Conservation (phyloP, 352 stramenopile species). For the Salisapilia sapeloensis region DNA sequence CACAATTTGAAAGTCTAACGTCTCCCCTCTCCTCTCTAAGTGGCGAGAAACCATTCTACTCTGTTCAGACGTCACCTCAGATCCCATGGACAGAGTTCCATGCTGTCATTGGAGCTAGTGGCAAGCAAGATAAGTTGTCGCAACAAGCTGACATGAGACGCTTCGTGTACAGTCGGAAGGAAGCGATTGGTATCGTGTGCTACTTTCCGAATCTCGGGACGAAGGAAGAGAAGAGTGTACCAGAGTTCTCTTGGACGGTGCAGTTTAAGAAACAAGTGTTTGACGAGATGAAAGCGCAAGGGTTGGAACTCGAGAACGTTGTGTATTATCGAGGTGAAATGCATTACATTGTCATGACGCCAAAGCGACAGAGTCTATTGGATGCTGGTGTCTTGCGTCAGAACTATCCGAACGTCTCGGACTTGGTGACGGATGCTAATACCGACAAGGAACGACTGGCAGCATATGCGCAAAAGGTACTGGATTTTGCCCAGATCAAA, state of each 20-base stretch:
- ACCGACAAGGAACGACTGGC: constrained; percentile 35
- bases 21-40: constrained; percentile 28
- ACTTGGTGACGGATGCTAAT: constrained; percentile 52
- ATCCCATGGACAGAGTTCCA: constrained; percentile 70
- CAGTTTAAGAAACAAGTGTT: constrained; percentile 80
- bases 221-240: constrained; percentile 58
- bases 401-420: constrained; percentile 38
- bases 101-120: constrained; percentile 38
- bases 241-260: constrained; percentile 72
- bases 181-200: constrained; percentile 66
- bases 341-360: constrained; percentile 79
- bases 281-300: constrained; percentile 48
- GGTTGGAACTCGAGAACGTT: constrained; percentile 68
- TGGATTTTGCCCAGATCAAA: constrained; percentile 55
- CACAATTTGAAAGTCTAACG: constrained; percentile 37
- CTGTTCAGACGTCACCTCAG: constrained; percentile 47
- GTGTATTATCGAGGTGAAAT: constrained; percentile 78
- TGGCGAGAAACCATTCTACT: constrained; percentile 49
- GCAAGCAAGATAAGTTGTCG: constrained; percentile 52
- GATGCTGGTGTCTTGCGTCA: constrained; percentile 51
- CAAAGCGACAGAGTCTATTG: constrained; percentile 59
- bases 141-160: constrained; percentile 46
- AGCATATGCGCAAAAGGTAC: constrained; percentile 46
- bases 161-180: constrained; percentile 66
- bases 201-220: constrained; percentile 62